A percentile compares a stretch with the other conserved stretches of the same genome.
These are phyloP conservation scores for Heterobasidion occidentale DNA, from an alignment of 1,284 basidiomycete species.

Conservation along the genomic window DNA sequence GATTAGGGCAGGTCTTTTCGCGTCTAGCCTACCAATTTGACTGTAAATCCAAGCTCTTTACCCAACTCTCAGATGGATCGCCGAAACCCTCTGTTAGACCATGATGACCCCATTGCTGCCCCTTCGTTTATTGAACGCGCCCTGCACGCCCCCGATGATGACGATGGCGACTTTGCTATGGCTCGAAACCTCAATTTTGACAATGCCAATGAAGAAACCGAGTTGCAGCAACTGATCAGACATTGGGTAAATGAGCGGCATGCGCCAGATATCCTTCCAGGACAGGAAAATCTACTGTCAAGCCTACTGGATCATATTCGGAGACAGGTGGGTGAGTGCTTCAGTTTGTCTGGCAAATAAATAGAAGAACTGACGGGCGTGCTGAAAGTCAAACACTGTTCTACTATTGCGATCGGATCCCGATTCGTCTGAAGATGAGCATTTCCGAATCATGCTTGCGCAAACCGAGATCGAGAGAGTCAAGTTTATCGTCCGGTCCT, in stretches of 20 bases:
- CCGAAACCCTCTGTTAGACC: background rate
- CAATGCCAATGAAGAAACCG: slow-evolving; percentile 12
- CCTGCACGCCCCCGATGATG: background rate
- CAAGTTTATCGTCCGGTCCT: slow-evolving; percentile 83
- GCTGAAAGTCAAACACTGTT: slow-evolving; percentile 51
- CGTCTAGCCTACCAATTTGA: background rate
- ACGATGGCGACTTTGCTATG: background rate
- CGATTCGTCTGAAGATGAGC: slow-evolving; percentile 80
- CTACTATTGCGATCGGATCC: slow-evolving; percentile 71
- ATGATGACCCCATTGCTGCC: slow-evolving; percentile 10
- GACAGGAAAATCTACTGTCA: slow-evolving; percentile 69
- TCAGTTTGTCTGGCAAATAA: slow-evolving; percentile 13
- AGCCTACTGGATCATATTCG: slow-evolving; percentile 74
- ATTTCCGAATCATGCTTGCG: slow-evolving; percentile 84
- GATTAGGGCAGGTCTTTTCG: background rate
- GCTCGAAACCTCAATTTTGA: slow-evolving; percentile 3
- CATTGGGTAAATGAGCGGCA: slow-evolving; percentile 87
- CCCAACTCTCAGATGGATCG: background rate
- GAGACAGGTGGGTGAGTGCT: slow-evolving; percentile 61
- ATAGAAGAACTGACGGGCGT: slow-evolving; percentile 1
- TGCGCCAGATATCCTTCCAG: slow-evolving; percentile 71
- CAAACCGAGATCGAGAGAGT: slow-evolving; percentile 91
- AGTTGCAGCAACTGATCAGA: slow-evolving; percentile 55
- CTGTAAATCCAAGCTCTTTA: background rate
- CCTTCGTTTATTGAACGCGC: slow-evolving; percentile 2